Evolutionary conservation across 192 early-diverging fungal genomes (phyloP), one percentile per base, ranked within the genome.

Genomic region (Podila horticola): DNA sequence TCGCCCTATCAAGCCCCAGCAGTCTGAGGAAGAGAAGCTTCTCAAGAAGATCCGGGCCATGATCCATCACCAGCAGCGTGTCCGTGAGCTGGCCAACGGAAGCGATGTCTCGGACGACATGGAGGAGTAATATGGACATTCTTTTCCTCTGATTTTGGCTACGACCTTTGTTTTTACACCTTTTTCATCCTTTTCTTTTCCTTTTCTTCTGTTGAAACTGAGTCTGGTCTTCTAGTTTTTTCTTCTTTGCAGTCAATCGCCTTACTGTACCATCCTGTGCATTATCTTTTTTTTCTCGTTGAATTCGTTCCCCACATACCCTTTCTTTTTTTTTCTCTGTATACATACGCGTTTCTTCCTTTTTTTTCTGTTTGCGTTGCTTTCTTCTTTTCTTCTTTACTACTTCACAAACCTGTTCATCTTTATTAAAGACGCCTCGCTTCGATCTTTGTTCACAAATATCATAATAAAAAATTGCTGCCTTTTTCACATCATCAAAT

Each of bases 41-140:
- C 15, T 79, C 20, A 72, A 59, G 24, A 55, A 67, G 10, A 79
- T 79, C n/a, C 58, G 38, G 29, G 61, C 65, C 9, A 79, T 79
- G 70, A 59, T 79, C 22, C 76, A 64, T 12, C 49, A 79, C 33
- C 70, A 79, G n/a, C 58, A 72, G 19, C 76, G 59, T 58, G 61
- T 26, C 30, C 58, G 29, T 12, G 38, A 72, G 4, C 15, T 66
- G 31, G 24, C 45, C 33, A 31, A 45, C 19, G 36, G 61, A 19
- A 69, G 66, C 36, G 77, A 81, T 17, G 34, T 48, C 28, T 60
- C 70, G 15, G 70, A 72, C 0, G 59, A 59, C 15, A 79, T 72
- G 66, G 76, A 79, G n/a, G 59, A 68, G 49, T 79, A 34, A 33
- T 34, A 19, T 10, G 29, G 20, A 38, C 34, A 19, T 38, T 24